These are phyloP conservation scores for Arthrocladium fulminans DNA, from an alignment of 2,329 filamentous ascomycete genomes.

Conservation along the genomic window DNA sequence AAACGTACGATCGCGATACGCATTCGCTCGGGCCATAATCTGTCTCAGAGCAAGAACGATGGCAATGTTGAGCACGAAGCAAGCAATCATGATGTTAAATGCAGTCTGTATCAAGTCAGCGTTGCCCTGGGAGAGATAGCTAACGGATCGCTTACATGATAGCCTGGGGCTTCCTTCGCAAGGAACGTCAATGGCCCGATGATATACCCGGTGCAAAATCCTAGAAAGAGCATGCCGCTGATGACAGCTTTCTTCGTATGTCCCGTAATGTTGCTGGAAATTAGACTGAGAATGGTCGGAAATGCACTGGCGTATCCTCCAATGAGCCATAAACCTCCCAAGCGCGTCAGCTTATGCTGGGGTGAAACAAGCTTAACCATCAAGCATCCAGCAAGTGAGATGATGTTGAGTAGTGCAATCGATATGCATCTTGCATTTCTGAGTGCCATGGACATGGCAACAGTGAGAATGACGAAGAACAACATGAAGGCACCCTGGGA, in stretches of 20 bases:
- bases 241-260: conserved; percentile 44
- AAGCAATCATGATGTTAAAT: conserved; percentile 21
- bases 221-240: too few relatives aligned
- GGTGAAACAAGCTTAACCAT: conserved; percentile 21
- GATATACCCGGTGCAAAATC: too few relatives aligned
- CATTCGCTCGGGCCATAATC: conserved; percentile 16
- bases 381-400: conserved; percentile 19
- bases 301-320: conserved; percentile 17
- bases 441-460: conserved; percentile 14
- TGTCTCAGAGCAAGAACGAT: conserved; percentile 12
- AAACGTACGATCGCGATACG: conserved; percentile 14
- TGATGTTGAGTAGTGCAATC: conserved; percentile 14
- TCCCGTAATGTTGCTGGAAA: conserved; percentile 34
- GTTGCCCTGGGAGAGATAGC: too few relatives aligned
- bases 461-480: conserved; percentile 17
- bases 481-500: conserved; percentile 19
- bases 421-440: conserved; percentile 18
- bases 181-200: too few relatives aligned
- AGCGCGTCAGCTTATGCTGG: conserved; percentile 14
- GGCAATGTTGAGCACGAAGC: conserved; percentile 16
- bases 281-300: conserved; percentile 15
- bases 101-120: conserved; percentile 20
- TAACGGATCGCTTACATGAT: too few relatives aligned
- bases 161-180: too few relatives aligned
- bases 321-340: conserved; percentile 21